A percentile compares a stretch with the other conserved stretches of the same genome.
These are phyloP conservation scores for Ramalina intermedia DNA, from an alignment of 495 filamentous ascomycete genomes.

Conservation along the genomic window DNA sequence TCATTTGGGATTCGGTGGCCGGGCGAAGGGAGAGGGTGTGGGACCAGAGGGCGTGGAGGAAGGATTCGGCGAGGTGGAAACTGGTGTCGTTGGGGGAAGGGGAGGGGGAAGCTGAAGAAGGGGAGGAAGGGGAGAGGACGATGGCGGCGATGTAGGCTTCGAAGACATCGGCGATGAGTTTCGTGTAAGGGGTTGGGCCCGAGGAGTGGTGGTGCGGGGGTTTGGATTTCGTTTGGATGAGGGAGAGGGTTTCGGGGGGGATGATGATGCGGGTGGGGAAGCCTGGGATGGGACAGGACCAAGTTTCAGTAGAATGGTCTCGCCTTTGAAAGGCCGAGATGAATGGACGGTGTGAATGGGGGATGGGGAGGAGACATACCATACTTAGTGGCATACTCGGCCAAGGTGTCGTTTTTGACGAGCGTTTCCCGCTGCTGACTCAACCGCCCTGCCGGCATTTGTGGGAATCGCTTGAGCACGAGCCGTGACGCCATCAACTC, in stretches of 20 bases:
- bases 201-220: too few relatives aligned
- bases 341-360: too few relatives aligned
- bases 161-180: slow-evolving; percentile 71
- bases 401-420: slow-evolving; percentile 65
- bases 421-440: slow-evolving; percentile 53
- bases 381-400: slow-evolving; percentile 48
- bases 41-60: slow-evolving; percentile 59
- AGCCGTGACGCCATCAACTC: slow-evolving; percentile 52
- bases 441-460: slow-evolving; percentile 41
- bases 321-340: slow-evolving; percentile 8
- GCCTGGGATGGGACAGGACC: slow-evolving; percentile 8
- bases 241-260: too few relatives aligned
- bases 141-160: slow-evolving; percentile 77
- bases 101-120: too few relatives aligned
- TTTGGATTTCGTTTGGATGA: too few relatives aligned
- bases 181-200: slow-evolving; percentile 20
- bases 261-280: too few relatives aligned
- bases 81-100: slow-evolving; percentile 26
- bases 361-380: slow-evolving; percentile 27
- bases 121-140: slow-evolving; percentile 33
- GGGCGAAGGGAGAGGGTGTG: slow-evolving; percentile 18
- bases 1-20: slow-evolving; percentile 16
- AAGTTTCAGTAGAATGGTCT: neutral
- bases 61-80: slow-evolving; percentile 41
- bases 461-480: slow-evolving; percentile 47